Conservation (phyloP, 2,329 filamentous ascomycete species). For the Lachnellula arida region DNA sequence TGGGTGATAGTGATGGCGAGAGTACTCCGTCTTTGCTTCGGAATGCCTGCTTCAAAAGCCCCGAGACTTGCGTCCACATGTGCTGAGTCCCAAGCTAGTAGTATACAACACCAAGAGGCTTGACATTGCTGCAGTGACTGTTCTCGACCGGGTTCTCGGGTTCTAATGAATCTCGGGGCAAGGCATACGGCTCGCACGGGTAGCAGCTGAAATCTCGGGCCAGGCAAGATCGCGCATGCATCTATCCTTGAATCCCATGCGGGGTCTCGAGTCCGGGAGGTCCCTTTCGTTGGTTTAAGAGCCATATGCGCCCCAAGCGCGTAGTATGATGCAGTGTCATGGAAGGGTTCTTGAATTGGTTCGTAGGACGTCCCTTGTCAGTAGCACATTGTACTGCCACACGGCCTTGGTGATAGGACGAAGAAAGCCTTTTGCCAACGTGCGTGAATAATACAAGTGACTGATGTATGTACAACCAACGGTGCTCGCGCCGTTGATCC, state of each 20-base stretch:
- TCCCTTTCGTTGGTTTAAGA: not conserved
- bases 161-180: not conserved
- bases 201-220: not conserved
- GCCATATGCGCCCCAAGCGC: not conserved
- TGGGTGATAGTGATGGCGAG: not conserved
- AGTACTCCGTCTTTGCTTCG: not conserved
- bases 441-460: slow-evolving; percentile 4
- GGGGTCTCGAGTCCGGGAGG: not conserved
- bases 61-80: not conserved
- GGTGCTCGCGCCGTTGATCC: not conserved
- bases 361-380: slow-evolving; percentile 15
- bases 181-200: not conserved
- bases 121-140: not conserved
- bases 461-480: slow-evolving; percentile 10
- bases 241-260: not conserved
- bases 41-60: not conserved
- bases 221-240: not conserved
- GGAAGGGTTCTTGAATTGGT: not conserved
- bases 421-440: not conserved
- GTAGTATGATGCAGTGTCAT: not conserved
- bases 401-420: slow-evolving; percentile 10
- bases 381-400: slow-evolving; percentile 23
- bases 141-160: slow-evolving; percentile 8
- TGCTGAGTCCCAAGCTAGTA: not conserved
- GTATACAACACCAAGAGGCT: not conserved